phyloP scores from a whole-genome alignment of 176 grass and related monocot genomes.

The Oryza australiensis region DNA sequence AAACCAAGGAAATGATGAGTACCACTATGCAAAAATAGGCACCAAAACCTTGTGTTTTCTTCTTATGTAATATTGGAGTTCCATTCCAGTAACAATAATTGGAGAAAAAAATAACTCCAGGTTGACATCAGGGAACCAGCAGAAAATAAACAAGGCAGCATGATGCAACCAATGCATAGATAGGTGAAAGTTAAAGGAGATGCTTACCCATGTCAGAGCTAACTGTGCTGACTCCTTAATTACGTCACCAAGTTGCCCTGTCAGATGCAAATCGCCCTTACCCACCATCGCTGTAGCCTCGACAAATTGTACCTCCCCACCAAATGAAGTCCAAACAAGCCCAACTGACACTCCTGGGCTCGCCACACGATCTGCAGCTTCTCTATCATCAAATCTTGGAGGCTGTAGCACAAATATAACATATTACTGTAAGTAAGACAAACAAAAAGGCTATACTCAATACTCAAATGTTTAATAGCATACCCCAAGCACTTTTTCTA shows the following conservation, averaged over 20 bases:
- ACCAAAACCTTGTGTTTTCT: not conserved
- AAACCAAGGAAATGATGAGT: slow-evolving; percentile 29
- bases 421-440: not conserved
- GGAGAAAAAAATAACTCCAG: slow-evolving; percentile 11
- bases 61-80: not conserved
- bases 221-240: slow-evolving; percentile 99
- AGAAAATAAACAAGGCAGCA: not conserved
- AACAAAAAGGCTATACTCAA: slow-evolving; percentile 15
- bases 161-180: slow-evolving; percentile 1
- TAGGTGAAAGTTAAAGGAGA: slow-evolving; percentile 31
- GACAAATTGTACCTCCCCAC: slow-evolving; percentile 95
- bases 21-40: not conserved
- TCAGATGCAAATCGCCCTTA: slow-evolving; percentile 96
- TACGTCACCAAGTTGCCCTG: slow-evolving; percentile 98
- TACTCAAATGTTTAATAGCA: slow-evolving; percentile 13
- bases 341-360: slow-evolving; percentile 87
- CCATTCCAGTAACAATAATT: not conserved
- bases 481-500: slow-evolving; percentile 99
- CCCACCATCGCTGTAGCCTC: slow-evolving; percentile 93
- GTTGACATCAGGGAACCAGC: not conserved
- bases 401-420: slow-evolving; percentile 58
- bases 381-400: slow-evolving; percentile 86
- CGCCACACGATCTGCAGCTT: slow-evolving; percentile 85
- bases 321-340: slow-evolving; percentile 94
- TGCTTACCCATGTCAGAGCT: slow-evolving; percentile 92